phyloP scores from a whole-genome alignment of 1,284 basidiomycete genomes.

The Thecaphora frezii region DNA sequence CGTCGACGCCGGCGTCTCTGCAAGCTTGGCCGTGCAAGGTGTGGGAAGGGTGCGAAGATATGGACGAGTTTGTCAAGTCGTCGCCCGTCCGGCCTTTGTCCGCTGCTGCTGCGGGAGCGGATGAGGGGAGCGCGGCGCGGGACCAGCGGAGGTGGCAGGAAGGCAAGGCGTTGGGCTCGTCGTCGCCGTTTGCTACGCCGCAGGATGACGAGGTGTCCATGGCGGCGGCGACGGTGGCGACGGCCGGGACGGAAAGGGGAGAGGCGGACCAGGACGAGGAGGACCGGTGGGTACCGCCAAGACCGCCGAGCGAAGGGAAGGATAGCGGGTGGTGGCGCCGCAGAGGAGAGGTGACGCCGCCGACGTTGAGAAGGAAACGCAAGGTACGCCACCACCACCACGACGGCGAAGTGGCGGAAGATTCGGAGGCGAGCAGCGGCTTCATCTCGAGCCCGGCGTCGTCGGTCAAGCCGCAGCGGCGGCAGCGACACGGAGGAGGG shows the following conservation, averaged over 20 bases:
- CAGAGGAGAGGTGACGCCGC: constrained; percentile 2
- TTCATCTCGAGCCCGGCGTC: constrained; percentile 36
- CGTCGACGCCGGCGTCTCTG: constrained; percentile 12
- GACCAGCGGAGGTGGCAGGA: constrained; percentile 9
- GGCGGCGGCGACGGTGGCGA: constrained; percentile 20
- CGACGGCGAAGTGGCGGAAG: constrained; percentile 12
- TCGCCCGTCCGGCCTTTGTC: constrained; percentile 21
- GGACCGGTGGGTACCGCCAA: not conserved
- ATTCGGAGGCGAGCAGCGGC: constrained; percentile 13
- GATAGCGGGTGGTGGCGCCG: constrained; percentile 6
- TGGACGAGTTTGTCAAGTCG: constrained; percentile 26
- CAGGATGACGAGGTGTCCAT: constrained; percentile 4
- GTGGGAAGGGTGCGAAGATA: constrained; percentile 32
- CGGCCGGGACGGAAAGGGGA: no score
- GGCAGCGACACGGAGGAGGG: not conserved
- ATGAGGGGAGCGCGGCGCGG: not conserved
- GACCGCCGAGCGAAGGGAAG: constrained; percentile 11
- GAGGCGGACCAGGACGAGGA: no score
- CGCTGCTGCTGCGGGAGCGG: constrained; percentile 4
- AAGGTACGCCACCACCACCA: no score
- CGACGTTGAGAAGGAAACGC: no score
- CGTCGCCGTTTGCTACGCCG: constrained; percentile 9
- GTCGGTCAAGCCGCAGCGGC: constrained; percentile 7
- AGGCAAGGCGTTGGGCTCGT: constrained; percentile 1
- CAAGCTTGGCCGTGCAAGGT: constrained; percentile 21